Evolutionary conservation across 805 yeast genomes (phyloP), one percentile per base, ranked within the genome.

Genomic region (Blastobotrys peoriensis): DNA sequence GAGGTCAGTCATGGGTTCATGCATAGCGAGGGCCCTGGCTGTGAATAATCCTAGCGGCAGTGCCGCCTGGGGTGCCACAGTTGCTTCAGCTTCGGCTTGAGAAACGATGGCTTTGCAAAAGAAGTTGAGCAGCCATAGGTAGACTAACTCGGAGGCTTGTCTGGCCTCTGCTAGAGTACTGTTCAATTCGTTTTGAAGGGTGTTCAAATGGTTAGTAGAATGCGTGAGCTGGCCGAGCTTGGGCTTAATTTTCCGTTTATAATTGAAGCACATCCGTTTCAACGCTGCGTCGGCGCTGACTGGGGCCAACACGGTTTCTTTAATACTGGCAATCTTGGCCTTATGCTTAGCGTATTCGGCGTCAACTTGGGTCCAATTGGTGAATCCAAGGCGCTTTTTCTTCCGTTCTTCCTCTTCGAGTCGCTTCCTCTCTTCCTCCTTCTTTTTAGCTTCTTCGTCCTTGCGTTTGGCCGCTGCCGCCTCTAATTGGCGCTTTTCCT

Each of bases 1-100:
- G 46, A 67, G 77, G 47, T 78, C 78, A 23, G 72, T 69, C 16
- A 84, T 66, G 5, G 75, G 79, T 0, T 75, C 73, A 53, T 68
- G 73, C 16, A 36, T 16, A 13, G 40, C 17, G 13, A 41, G 34
- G 30, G 30, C 30, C 8, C 13, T 25, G 15, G 76, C 57, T 0
- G 91, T 68, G 27, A 91, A 63, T 54, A 73, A 74, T 0, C 86
- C 95, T 37, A 93, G 66, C 0, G 98, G 95, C 5, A 84, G 57
- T 0, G 96, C 85, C 2, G 88, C 78, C 36, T 77, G 75, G 1
- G 94, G 81, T 46, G 81, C 76, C 0, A 85, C 94, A 13, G 83
- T 73, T 5, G 87, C 89, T 63, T 93, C 98, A 1, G 94, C 78
- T 63, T 89, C 98, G 1, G 97, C 91, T 65, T 93, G 98, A 21